phyloP scores from a whole-genome alignment of 1,139 yeast species.

The Debaryomyces sp. region DNA sequence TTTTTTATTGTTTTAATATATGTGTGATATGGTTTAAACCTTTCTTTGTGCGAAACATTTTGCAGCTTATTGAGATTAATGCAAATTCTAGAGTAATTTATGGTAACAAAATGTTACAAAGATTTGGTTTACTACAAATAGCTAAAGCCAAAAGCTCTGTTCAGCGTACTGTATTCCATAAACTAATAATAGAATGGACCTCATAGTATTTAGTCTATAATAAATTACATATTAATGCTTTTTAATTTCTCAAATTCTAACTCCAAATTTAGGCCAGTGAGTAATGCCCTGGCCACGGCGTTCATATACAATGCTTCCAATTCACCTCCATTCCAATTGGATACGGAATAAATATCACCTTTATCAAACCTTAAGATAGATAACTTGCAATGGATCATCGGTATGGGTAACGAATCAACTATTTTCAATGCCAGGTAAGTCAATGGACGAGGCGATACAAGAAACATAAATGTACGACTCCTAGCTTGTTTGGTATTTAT shows the following conservation, averaged over 20 bases:
- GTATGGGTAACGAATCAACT: constrained; percentile 55
- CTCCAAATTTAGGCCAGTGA: constrained; percentile 43
- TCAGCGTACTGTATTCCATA: not conserved
- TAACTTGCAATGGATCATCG: constrained; percentile 55
- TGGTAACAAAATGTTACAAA: too few species aligned
- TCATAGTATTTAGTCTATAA: not conserved
- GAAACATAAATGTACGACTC: constrained; percentile 31
- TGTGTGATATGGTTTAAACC: not conserved
- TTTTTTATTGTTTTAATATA: constrained; percentile 3
- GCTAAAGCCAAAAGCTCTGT: not conserved
- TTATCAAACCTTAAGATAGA: constrained; percentile 28
- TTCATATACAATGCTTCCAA: constrained; percentile 49
- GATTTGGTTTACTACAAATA: too few species aligned
- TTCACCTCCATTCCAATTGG: constrained; percentile 45
- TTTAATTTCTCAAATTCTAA: constrained; percentile 23
- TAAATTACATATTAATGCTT: constrained; percentile 1
- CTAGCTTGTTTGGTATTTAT: constrained; percentile 28
- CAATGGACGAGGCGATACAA: constrained; percentile 61
- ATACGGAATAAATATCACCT: constrained; percentile 34
- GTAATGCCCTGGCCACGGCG: constrained; percentile 37
- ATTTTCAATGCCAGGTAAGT: constrained; percentile 62
- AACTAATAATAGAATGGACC: not conserved
- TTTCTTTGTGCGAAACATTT: not conserved
- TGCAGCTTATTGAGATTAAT: not conserved
- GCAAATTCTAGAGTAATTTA: not conserved